phyloP scores from a whole-genome alignment of 2,329 filamentous ascomycete species.

The Talaromyces verruculosus region DNA sequence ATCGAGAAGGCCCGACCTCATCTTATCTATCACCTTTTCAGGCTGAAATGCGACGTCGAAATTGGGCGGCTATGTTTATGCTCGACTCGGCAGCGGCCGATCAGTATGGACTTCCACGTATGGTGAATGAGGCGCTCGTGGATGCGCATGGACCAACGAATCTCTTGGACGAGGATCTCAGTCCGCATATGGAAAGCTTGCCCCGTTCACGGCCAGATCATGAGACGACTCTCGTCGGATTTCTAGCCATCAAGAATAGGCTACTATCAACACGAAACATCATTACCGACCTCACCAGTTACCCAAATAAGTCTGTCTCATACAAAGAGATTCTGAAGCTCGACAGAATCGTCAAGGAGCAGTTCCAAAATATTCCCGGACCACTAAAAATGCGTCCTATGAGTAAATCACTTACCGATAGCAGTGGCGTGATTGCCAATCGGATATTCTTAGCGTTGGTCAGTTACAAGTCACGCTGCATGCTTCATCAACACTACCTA shows the following conservation, averaged over 20 bases:
- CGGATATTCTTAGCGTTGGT: conserved; percentile 17
- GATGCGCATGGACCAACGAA: conserved; percentile 44
- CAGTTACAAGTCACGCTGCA: conserved; percentile 18
- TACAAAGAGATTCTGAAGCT: conserved; percentile 18
- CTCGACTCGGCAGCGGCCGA: conserved; percentile 41
- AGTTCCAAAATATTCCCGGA: conserved; percentile 10
- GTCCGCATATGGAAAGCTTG: conserved; percentile 35
- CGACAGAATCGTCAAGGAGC: conserved; percentile 15
- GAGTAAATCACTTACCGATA: conserved; percentile 17
- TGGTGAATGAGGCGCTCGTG: conserved; percentile 38
- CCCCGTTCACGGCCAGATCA: conserved; percentile 28
- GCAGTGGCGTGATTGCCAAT: conserved; percentile 15
- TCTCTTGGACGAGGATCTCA: conserved; percentile 42
- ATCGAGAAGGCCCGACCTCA: conserved; percentile 41
- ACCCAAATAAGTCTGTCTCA: conserved; percentile 11
- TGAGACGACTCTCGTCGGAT: conserved; percentile 21
- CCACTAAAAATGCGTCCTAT: conserved; percentile 14
- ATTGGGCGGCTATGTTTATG: conserved; percentile 35
- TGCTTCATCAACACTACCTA: conserved; percentile 17
- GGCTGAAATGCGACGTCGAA: conserved; percentile 37
- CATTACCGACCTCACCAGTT: conserved; percentile 10
- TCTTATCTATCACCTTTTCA: conserved; percentile 37
- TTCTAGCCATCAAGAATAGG: conserved; percentile 16
- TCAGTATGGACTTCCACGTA: conserved; percentile 40
- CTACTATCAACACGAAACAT: conserved; percentile 15